A percentile compares a stretch with the other conserved stretches of the same genome.
These are phyloP conservation scores for Pleurotus ostreatus DNA, from an alignment of 768 basidiomycete genomes.

Conservation along the genomic window DNA sequence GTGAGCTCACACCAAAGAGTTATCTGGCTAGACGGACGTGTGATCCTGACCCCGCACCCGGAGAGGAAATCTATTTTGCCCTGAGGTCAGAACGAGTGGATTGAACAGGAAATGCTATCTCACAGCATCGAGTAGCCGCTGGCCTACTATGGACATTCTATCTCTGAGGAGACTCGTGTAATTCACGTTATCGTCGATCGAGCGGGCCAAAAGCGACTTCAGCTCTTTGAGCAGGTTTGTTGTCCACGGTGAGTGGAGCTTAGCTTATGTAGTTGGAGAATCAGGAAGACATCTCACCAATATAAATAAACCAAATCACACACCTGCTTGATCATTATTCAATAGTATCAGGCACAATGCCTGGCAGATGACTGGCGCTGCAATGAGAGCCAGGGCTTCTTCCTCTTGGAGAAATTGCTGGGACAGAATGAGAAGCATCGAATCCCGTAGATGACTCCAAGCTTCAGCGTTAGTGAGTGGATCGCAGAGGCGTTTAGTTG, in stretches of 20 bases:
- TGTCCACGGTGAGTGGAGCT: conserved; percentile 48
- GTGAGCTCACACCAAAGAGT: background rate
- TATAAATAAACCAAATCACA: conserved; percentile 21
- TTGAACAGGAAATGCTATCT: background rate
- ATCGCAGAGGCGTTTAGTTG: conserved; percentile 21
- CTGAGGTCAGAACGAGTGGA: background rate
- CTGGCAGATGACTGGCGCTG: conserved; percentile 45
- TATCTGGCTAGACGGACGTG: no score
- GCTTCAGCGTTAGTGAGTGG: conserved; percentile 43
- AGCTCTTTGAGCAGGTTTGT: conserved; percentile 37
- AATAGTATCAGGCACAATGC: conserved; percentile 40
- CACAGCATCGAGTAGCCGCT: conserved; percentile 25
- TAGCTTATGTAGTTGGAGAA: background rate
- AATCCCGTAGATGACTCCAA: conserved; percentile 51
- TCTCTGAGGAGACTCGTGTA: conserved; percentile 27
- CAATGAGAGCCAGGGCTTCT: conserved; percentile 46
- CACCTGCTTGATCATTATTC: conserved; percentile 12
- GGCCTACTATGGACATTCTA: conserved; percentile 23
- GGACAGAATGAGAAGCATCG: conserved; percentile 43
- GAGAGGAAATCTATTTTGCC: background rate
- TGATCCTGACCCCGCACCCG: background rate
- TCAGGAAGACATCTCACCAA: background rate
- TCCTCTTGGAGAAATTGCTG: conserved; percentile 41
- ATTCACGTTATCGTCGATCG: conserved; percentile 9
- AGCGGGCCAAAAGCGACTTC: conserved; percentile 20